Conservation (phyloP, 164 flowering plant species). For the Vitis rupestris region DNA sequence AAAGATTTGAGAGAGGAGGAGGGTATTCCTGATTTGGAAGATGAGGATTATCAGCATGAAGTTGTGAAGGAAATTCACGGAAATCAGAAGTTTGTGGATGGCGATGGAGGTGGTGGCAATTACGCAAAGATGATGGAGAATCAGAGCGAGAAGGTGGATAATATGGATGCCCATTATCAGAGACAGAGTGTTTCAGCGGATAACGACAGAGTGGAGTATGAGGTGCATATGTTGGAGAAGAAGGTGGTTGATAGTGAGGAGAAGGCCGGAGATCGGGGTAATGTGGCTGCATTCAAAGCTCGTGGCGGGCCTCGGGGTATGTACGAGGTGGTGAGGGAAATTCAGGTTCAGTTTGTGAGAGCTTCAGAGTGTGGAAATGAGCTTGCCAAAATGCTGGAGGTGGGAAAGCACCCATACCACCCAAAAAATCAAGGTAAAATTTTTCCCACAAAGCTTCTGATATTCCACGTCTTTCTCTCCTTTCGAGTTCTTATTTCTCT, state of each 20-base stretch:
- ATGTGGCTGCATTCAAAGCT: constrained; percentile 33
- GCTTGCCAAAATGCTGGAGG: constrained; percentile 81
- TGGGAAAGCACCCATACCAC: constrained; percentile 67
- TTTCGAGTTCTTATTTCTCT: not conserved
- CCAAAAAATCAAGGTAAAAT: constrained; percentile 42
- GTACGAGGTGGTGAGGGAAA: constrained; percentile 59
- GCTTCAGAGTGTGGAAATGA: constrained; percentile 75
- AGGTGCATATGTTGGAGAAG: constrained; percentile 78
- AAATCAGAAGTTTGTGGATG: constrained; percentile 51
- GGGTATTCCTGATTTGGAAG: constrained; percentile 98
- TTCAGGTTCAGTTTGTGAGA: constrained; percentile 67
- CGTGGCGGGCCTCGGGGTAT: constrained; percentile 35
- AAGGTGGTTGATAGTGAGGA: constrained; percentile 54
- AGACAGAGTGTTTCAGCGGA: constrained; percentile 46
- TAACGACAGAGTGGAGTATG: constrained; percentile 49
- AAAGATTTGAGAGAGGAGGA: constrained; percentile 91
- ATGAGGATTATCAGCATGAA: constrained; percentile 65
- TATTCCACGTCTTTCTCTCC: not conserved
- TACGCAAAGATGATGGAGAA: constrained; percentile 19
- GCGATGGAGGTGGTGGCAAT: constrained; percentile 14
- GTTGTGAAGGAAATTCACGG: constrained; percentile 81
- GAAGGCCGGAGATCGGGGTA: constrained; percentile 34
- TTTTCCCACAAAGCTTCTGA: not conserved
- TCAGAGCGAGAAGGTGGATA: constrained; percentile 14
- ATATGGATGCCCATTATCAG: constrained; percentile 30